Evolutionary conservation across 331 rosid species (phyloP), one percentile per base, ranked within the genome.

Genomic region (Rhamnella rubrinervis): DNA sequence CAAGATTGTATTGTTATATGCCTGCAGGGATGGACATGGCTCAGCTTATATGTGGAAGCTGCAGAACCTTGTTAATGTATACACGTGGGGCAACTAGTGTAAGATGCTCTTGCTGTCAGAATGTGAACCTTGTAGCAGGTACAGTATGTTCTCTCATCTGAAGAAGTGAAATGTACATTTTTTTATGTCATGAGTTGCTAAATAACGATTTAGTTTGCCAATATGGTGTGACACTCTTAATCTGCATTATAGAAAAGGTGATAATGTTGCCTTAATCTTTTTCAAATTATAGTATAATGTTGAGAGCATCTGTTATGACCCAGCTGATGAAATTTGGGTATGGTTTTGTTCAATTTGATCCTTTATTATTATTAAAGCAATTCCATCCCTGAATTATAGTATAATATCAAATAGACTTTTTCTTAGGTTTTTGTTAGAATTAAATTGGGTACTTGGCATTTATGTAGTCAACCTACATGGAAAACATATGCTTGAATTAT

Each of bases 101-200:
- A 73, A 87, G 96, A 82, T 95, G 99, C 83, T 87, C 97, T 21
- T 91, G 97, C 75, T 95, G 97, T 79, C 93, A 91, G 25, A 89
- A 93, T 4, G 86, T 91, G 70, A 95, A 89, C 85, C 96, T 83
- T 77, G 95, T 85, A 46, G 87, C 93, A 75, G 96, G 96, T 95
- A 83, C 70, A 52, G 26, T 71, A 41, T 52, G 25, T 73, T 49
- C 65, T 55, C 49, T 37, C 46, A n/a, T 66, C 62, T 8, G 31
- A 39, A 68, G 14, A 56, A 9, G 61, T 67, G 61, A 71, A 35
- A 55, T 53, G 46, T 65, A 41, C 61, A 41, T 59, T 52, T 55
- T 21, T 21, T 56, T 23, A 53, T 69, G 18, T 61, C n/a, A 20
- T 23, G 68, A 55, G 57, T 16, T 52, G n/a, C 2, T 1, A 7